Evolutionary conservation across 495 filamentous ascomycete species (phyloP).

Genomic region (Lichina pygmaea): DNA sequence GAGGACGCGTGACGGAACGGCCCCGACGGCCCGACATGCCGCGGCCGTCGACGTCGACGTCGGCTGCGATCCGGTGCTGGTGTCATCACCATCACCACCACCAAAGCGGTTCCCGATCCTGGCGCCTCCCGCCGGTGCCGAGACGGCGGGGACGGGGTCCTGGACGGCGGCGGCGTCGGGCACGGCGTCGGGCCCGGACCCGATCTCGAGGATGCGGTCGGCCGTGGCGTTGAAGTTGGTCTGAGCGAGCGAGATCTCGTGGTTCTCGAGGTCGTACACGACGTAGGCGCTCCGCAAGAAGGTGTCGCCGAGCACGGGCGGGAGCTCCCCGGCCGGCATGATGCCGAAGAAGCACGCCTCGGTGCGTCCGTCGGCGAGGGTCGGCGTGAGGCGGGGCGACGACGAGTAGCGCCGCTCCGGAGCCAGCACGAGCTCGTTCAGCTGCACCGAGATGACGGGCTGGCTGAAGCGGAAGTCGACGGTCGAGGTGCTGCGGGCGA

Average conservation of each 20-base stretch:
- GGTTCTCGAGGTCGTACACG: constrained; percentile 72
- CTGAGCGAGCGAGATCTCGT: constrained; percentile 66
- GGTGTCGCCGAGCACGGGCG: constrained; percentile 63
- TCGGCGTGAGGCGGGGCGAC: constrained; percentile 18
- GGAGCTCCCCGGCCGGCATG: constrained; percentile 34
- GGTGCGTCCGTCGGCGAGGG: constrained; percentile 29
- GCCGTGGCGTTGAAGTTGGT: constrained; percentile 54
- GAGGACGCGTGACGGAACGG: no score
- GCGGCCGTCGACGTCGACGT: no score
- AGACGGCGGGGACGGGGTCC: constrained; percentile 26
- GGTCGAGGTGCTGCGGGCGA: constrained; percentile 24
- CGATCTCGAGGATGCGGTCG: constrained; percentile 45
- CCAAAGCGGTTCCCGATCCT: no score
- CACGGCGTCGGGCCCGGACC: constrained; percentile 29
- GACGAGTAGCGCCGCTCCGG: constrained; percentile 19
- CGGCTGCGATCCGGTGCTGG: no score
- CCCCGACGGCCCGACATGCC: no score
- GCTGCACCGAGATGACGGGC: constrained; percentile 39
- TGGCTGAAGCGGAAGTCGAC: constrained; percentile 41
- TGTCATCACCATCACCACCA: no score
- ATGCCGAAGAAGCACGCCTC: constrained; percentile 52
- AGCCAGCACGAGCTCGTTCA: constrained; percentile 56
- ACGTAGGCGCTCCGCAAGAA: constrained; percentile 82
- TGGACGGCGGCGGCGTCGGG: constrained; percentile 42
- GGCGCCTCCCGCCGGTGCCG: constrained; percentile 5